Percentiles rank a stretch among this genome's conserved stretches.
Evolutionary conservation across 176 grass and related monocot genomes (phyloP).

Genomic region (Juncus effusus): DNA sequence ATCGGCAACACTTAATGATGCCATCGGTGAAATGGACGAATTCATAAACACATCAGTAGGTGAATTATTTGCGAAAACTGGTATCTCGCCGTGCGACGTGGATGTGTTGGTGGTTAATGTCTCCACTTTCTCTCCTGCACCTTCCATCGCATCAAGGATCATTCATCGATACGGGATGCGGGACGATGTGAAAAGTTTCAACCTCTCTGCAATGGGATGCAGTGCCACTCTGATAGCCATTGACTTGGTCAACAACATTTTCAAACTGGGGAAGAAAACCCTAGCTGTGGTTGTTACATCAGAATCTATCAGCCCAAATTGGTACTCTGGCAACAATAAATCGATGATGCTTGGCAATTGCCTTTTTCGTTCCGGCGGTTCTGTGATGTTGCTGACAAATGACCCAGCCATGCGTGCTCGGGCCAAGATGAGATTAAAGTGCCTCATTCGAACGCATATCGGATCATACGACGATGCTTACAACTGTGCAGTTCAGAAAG

Average conservation of each 20-base stretch:
- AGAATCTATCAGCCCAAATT: conserved; percentile 77
- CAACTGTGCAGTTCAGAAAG: conserved; percentile 31
- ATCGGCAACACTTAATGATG: conserved; percentile 45
- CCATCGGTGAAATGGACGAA: conserved; percentile 68
- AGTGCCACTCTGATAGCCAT: conserved; percentile 59
- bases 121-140: conserved; percentile 54
- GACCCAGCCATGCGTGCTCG: conserved; percentile 35
- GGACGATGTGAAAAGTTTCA: conserved; percentile 57
- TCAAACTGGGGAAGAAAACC: conserved; percentile 29
- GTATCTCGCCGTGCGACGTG: conserved; percentile 27
- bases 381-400: conserved; percentile 65
- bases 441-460: conserved; percentile 54
- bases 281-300: conserved; percentile 60
- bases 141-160: conserved; percentile 43
- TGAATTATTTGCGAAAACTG: conserved; percentile 29
- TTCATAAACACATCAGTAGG: conserved; percentile 46
- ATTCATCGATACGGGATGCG: conserved; percentile 51
- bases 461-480: conserved; percentile 55
- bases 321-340: conserved; percentile 84
- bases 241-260: conserved; percentile 53
- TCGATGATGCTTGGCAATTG: conserved; percentile 98
- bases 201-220: conserved; percentile 83
- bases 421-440: conserved; percentile 72
- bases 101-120: conserved; percentile 69
- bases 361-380: conserved; percentile 84